These are phyloP conservation scores for Fragaria vesca DNA, from an alignment of 306 rosid species.

Conservation along the genomic window DNA sequence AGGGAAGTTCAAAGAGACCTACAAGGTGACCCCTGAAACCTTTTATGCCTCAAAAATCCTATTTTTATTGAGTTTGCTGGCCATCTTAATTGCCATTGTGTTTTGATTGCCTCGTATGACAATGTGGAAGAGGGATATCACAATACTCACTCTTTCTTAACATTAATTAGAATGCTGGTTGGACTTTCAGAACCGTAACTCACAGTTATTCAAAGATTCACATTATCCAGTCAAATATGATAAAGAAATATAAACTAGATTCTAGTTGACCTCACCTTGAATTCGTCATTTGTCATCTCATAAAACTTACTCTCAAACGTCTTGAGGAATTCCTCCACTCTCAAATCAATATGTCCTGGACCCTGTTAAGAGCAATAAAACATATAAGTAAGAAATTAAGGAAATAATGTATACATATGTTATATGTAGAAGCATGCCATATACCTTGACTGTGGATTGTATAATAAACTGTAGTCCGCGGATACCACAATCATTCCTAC, in stretches of 20 bases:
- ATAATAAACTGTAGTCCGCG: constrained; percentile 78
- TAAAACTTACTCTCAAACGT: constrained; percentile 64
- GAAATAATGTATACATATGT: constrained; percentile 2
- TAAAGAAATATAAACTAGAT: not conserved
- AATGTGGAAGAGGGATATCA: not conserved
- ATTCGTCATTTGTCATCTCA: constrained; percentile 81
- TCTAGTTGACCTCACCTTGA: constrained; percentile 56
- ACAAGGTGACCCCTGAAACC: not conserved
- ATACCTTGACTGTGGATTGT: constrained; percentile 81
- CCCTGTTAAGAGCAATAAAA: constrained; percentile 45
- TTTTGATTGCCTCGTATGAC: not conserved
- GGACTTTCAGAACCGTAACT: not conserved
- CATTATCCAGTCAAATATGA: not conserved
- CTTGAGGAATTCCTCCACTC: constrained; percentile 83
- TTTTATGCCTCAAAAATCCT: not conserved
- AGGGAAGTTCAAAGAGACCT: not conserved
- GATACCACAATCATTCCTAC: constrained; percentile 78
- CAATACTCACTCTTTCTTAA: not conserved
- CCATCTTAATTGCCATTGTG: not conserved
- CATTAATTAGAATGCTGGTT: not conserved
- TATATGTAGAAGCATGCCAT: constrained; percentile 10
- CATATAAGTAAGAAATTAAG: constrained; percentile 18
- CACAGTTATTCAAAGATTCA: not conserved
- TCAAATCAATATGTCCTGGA: constrained; percentile 69
- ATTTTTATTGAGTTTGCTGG: not conserved